Evolutionary conservation across 768 basidiomycete species (phyloP).

Genomic region (Glaciozyma antarctica): DNA sequence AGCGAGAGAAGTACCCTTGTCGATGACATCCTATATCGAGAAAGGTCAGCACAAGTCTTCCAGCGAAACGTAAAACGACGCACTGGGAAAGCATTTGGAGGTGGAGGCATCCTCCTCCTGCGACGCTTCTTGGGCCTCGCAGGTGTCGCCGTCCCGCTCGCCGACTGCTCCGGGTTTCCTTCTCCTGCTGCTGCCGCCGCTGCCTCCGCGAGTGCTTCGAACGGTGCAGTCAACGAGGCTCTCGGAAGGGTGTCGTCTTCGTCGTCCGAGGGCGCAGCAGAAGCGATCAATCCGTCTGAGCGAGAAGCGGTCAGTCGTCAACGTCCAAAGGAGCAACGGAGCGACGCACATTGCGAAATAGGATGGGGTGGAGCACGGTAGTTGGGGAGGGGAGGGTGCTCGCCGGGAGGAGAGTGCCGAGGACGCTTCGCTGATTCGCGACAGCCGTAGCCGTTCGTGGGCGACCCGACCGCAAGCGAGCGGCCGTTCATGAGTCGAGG

Average conservation of each 20-base stretch:
- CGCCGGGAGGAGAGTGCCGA: background rate
- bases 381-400: conserved; percentile 7
- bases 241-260: conserved; percentile 64
- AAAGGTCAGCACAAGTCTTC: background rate
- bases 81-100: conserved; percentile 13
- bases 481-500: background rate
- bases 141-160: conserved; percentile 1
- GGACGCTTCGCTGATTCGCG: background rate
- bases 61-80: background rate
- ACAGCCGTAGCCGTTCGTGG: background rate
- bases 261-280: conserved; percentile 74
- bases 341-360: conserved; percentile 36
- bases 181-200: conserved; percentile 63
- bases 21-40: background rate
- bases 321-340: background rate
- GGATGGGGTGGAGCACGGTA: conserved; percentile 10
- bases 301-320: background rate
- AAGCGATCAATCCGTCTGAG: conserved; percentile 65
- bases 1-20: background rate
- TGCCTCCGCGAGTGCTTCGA: conserved; percentile 89
- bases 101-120: background rate
- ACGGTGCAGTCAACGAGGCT: conserved; percentile 76
- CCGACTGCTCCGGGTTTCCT: conserved; percentile 33
- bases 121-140: background rate
- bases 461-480: background rate